Evolutionary conservation across 139 green algal genomes (phyloP), one percentile per base, ranked within the genome.

Genomic region (Chlamydomonas eustigma): DNA sequence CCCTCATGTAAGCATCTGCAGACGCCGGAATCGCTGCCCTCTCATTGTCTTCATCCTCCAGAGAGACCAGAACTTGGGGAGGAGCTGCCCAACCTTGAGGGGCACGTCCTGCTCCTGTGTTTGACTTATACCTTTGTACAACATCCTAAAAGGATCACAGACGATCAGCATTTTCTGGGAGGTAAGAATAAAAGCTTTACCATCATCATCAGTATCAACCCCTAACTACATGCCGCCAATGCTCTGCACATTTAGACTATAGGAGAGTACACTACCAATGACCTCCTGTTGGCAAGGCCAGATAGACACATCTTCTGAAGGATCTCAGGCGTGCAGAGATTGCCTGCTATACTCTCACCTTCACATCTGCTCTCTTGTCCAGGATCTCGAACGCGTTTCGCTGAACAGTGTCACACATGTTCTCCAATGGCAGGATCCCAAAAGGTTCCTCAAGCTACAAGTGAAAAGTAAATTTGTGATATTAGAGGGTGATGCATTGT

Each of bases 371-470:
- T 18, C 80, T 75, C 36, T 71, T 72, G 31, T 51, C 35, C 5
- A 71, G 22, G 32, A 79, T 58, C 71, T 81, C 50, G 37, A 79
- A 39, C 25, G 78, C 64, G 5, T 69, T 66, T 2, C 65, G 64
- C 80, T 81, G 76, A 28, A 75, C 64, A 2, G 44, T 37, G 22
- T 81, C 75, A 31, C 78, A 84, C n/a, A 89, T 37, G 32, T 80
- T 80, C 66, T 85, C 84, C 37, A 89, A 71, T 25, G 84, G 80
- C 37, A 89, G 74, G 63, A 86, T 86, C 37, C 65, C 72, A 64
- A 79, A 88, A 12, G 81, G 81, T 78, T 88, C 76, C 78, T 89
- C 80, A 6, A 31, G 44, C 44, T 58, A 18, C 44, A 58, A 58
- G 12, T n/a, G n/a, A n/a, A n/a, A n/a, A n/a, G n/a, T n/a, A n/a